Conservation (phyloP, 352 stramenopile genomes). For the Pythium guiyangense region DNA sequence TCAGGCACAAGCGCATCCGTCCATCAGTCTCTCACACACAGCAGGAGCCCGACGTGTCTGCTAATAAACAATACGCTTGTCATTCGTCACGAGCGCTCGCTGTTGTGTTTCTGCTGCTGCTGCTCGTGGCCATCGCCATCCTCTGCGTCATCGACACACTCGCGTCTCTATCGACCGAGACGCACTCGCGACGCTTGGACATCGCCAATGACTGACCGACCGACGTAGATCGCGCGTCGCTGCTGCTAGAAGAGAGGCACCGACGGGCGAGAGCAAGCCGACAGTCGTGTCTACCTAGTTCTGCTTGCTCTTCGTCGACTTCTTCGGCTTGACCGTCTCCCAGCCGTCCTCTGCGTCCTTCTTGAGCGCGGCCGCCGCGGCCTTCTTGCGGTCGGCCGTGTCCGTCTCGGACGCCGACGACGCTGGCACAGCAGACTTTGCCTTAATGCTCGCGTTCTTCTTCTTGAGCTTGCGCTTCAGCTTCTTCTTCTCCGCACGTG, state of each 20-base stretch:
- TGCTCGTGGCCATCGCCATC: background rate
- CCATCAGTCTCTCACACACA: background rate
- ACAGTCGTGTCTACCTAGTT: constrained; percentile 28
- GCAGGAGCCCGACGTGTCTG: background rate
- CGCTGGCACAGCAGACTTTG: constrained; percentile 14
- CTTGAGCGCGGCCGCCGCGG: constrained; percentile 30
- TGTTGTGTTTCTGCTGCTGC: background rate
- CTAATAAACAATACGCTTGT: constrained; percentile 15
- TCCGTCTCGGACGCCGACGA: constrained; percentile 28
- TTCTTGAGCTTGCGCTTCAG: constrained; percentile 82
- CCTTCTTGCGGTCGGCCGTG: constrained; percentile 49
- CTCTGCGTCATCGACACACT: background rate
- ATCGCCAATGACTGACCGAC: too few species aligned
- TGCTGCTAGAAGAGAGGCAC: background rate
- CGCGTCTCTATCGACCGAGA: background rate
- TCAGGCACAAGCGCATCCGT: too few species aligned
- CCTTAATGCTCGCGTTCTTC: constrained; percentile 68
- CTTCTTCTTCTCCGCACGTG: constrained; percentile 74
- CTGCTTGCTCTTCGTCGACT: constrained; percentile 46
- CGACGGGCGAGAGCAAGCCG: background rate
- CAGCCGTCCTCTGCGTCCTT: constrained; percentile 75
- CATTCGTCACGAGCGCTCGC: constrained; percentile 1
- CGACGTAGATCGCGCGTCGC: background rate
- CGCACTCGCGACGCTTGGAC: too few species aligned
- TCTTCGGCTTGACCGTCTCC: constrained; percentile 77